Evolutionary conservation across 495 filamentous ascomycete species (phyloP).

Genomic region (Tuber melanosporum): DNA sequence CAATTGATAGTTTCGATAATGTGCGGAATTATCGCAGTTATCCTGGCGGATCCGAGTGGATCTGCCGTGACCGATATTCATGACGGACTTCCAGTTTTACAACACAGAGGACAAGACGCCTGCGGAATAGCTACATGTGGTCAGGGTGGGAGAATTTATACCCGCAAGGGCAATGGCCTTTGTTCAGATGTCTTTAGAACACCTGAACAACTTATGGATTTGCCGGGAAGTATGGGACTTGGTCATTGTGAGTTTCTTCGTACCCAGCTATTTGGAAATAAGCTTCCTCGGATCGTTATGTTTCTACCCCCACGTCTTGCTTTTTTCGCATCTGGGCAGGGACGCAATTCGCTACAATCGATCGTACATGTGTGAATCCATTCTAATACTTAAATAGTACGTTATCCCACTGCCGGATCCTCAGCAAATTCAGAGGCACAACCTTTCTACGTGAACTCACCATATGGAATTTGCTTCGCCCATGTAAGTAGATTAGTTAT

Average conservation of each 20-base stretch:
- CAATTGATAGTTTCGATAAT: conserved; percentile 47
- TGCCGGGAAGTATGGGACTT: conserved; percentile 85
- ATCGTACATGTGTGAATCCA: background rate
- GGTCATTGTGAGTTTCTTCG: conserved; percentile 52
- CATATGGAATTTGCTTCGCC: conserved; percentile 65
- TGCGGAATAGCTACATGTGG: conserved; percentile 79
- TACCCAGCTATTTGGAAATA: background rate
- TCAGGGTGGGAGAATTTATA: conserved; percentile 71
- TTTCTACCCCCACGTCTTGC: background rate
- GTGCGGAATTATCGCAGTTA: conserved; percentile 82
- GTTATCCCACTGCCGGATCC: conserved; percentile 86
- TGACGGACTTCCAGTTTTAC: conserved; percentile 82
- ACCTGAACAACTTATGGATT: conserved; percentile 64
- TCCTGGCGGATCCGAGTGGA: conserved; percentile 57
- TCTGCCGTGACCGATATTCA: conserved; percentile 73
- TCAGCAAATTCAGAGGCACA: conserved; percentile 74
- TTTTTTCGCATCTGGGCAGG: background rate
- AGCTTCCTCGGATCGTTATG: background rate
- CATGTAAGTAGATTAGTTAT: conserved; percentile 39
- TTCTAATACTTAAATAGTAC: conserved; percentile 45
- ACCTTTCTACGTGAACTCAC: conserved; percentile 90
- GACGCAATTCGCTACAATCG: background rate
- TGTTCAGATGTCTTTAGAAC: conserved; percentile 81
- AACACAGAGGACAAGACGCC: conserved; percentile 85
- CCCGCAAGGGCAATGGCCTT: conserved; percentile 90